Conservation (phyloP, 495 filamentous ascomycete species). For the Copromyces sp. region DNA sequence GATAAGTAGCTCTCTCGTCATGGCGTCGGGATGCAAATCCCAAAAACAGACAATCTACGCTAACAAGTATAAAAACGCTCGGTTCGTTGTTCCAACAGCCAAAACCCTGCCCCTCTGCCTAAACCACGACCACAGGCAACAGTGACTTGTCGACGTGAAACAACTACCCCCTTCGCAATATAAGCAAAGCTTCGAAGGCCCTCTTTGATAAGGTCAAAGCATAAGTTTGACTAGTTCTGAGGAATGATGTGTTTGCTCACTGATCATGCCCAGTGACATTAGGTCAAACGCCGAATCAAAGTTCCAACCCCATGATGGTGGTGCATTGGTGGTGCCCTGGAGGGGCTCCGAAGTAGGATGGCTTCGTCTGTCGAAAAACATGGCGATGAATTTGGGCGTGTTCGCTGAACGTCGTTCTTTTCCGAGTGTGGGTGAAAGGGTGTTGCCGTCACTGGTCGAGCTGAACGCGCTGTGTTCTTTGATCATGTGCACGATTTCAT, state of each 20-base stretch:
- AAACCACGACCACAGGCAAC: not conserved
- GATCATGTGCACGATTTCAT: constrained; percentile 56
- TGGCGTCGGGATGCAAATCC: too few species aligned
- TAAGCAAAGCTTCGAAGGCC: constrained; percentile 9
- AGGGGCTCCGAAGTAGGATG: not conserved
- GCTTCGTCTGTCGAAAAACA: not conserved
- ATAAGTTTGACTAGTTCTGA: not conserved
- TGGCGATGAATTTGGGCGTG: not conserved
- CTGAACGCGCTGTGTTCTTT: constrained; percentile 7
- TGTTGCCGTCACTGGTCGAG: not conserved
- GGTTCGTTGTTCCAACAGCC: not conserved
- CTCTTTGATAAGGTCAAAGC: not conserved
- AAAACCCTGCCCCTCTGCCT: not conserved
- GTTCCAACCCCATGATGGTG: not conserved
- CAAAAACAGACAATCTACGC: too few species aligned
- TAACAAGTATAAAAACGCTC: not conserved
- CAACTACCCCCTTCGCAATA: constrained; percentile 3
- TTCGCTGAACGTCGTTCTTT: not conserved
- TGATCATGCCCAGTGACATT: not conserved
- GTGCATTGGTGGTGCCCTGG: not conserved
- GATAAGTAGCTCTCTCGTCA: not conserved
- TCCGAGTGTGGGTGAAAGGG: not conserved
- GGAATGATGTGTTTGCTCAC: not conserved
- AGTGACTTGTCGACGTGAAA: not conserved
- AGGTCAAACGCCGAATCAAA: not conserved